Evolutionary conservation across 495 filamentous ascomycete genomes (phyloP).

Genomic region (Aspergillus sclerotiicarbonarius): DNA sequence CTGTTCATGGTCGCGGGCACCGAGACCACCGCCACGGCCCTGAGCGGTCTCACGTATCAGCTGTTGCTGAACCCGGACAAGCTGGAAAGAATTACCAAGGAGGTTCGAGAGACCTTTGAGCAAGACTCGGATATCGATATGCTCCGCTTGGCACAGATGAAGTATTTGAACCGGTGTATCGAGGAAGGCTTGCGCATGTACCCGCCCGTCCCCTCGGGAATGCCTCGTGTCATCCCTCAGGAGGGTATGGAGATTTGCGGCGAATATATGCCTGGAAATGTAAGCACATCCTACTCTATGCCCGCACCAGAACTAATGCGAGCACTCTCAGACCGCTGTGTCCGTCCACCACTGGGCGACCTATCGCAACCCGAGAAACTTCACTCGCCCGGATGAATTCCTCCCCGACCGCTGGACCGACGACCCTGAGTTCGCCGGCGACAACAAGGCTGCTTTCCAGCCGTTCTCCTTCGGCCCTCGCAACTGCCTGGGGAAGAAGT

Average conservation of each 20-base stretch:
- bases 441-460: conserved; percentile 30
- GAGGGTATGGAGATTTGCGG: conserved; percentile 44
- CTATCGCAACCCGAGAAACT: conserved; percentile 38
- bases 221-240: conserved; percentile 40
- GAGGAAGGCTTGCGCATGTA: conserved; percentile 55
- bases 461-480: conserved; percentile 42
- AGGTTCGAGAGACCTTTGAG: conserved; percentile 48
- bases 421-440: conserved; percentile 17
- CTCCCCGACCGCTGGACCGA: conserved; percentile 48
- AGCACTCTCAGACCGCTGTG: background rate
- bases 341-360: conserved; percentile 32
- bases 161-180: conserved; percentile 50
- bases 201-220: conserved; percentile 46
- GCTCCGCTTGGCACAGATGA: conserved; percentile 35
- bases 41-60: conserved; percentile 49
- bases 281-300: background rate
- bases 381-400: conserved; percentile 36
- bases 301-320: background rate
- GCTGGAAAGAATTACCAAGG: conserved; percentile 38
- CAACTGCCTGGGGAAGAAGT: conserved; percentile 40
- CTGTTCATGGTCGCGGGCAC: conserved; percentile 49
- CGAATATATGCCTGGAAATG: conserved; percentile 33
- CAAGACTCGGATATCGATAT: conserved; percentile 50
- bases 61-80: conserved; percentile 44
- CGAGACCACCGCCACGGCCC: conserved; percentile 56